Evolutionary conservation across 1,284 basidiomycete genomes (phyloP), one percentile per base, ranked within the genome.

Genomic region (Leccinum angustisporum): DNA sequence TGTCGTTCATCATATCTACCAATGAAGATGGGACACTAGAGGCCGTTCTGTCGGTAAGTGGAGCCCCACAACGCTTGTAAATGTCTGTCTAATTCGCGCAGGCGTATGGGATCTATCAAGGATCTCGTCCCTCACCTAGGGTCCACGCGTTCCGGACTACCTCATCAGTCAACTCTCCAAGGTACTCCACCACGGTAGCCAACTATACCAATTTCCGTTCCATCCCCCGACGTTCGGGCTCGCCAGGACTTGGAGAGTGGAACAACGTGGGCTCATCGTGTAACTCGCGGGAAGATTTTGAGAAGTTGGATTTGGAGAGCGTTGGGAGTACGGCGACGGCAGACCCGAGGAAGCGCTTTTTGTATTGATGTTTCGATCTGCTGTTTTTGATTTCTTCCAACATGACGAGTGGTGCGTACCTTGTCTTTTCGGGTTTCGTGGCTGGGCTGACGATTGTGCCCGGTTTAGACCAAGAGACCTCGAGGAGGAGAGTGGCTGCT

Each of bases 351-450:
- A 95, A 98, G 75, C 80, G 90, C 9, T 94, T 95, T 70, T 89
- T 91, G 8, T 97, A 95, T 76, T 98, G 95, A 95, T 95, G 92
- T 67, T 91, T 98, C 64, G 94, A 97, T 69, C 77, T 97, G 27
- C 75, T 98, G 16, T 95, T 97, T 73, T 74, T 91, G 64, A 81
- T 92, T 27, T 94, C 91, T 68, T 88, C 88, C 0, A 79, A 86
- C 66, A 77, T 79, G 0, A 83, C 82, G 1, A 80, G 80, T 76
- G 87, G 91, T 90, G 62, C 38, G 56, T 61, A 30, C 58, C 16
- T 36, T 43, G 18, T 34, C 9, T 16, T 43, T 51, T 4, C 2
- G 1, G 13, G 1, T 43, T 34, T n/a, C 18, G 4, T 30, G 27
- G 27, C 27, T 27, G 16, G 16, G 55, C 34, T 36, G 54, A 57